Evolutionary conservation across 2,329 filamentous ascomycete species (phyloP).

Genomic region (Sporothrix dimorphospora): DNA sequence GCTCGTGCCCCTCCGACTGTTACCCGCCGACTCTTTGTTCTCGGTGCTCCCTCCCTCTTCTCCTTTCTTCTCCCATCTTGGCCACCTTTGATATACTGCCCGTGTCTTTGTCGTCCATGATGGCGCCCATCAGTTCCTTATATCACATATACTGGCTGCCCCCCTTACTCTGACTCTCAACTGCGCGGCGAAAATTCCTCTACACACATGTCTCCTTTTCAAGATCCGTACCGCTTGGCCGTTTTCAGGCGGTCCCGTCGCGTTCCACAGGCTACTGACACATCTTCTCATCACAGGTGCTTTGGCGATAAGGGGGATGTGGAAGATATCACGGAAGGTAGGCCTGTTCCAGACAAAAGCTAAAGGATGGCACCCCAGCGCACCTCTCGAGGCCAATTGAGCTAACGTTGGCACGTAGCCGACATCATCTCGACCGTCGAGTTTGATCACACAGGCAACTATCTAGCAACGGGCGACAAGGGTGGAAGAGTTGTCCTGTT

Average conservation of each 20-base stretch:
- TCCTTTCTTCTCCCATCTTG: neutral
- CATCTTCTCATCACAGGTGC: constrained; percentile 63
- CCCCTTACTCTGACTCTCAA: neutral
- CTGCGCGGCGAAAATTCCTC: neutral
- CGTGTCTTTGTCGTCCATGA: neutral
- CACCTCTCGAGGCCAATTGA: neutral
- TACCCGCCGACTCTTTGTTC: neutral
- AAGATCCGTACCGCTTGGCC: neutral
- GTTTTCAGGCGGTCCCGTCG: neutral
- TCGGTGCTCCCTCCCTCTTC: neutral
- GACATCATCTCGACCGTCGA: constrained; percentile 92
- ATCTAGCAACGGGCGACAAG: constrained; percentile 88
- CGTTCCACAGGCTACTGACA: constrained; percentile 34
- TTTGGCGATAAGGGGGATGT: constrained; percentile 99
- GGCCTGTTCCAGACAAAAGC: constrained; percentile 31
- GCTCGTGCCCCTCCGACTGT: neutral
- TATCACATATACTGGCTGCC: neutral
- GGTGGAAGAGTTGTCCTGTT: constrained; percentile 84
- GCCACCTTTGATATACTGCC: neutral
- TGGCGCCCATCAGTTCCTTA: neutral
- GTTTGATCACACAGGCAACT: constrained; percentile 88
- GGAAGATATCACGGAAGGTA: constrained; percentile 97
- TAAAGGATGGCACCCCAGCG: neutral
- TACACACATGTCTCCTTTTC: neutral
- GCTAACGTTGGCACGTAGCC: constrained; percentile 51